Evolutionary conservation across 306 rosid species (phyloP).

Genomic region (Astragalus membranaceus): DNA sequence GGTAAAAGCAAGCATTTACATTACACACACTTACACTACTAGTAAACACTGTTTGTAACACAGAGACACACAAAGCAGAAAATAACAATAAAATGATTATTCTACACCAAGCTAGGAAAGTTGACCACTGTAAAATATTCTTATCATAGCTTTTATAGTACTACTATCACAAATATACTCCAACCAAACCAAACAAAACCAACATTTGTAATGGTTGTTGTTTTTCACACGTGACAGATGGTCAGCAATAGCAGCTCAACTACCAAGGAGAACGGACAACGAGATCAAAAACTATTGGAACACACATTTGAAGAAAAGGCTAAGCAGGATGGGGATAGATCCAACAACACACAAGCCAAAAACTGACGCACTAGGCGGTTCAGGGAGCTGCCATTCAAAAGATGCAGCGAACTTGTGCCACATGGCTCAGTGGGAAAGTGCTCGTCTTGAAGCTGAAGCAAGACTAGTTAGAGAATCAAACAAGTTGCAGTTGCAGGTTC

Average conservation of each 20-base stretch:
- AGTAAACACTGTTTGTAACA: too few species aligned
- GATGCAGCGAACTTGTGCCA: constrained; percentile 36
- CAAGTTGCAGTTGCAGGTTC: constrained; percentile 26
- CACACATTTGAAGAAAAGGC: constrained; percentile 46
- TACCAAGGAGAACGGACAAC: constrained; percentile 43
- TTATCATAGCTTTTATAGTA: too few species aligned
- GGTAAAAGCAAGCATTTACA: neutral
- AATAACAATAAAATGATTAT: neutral
- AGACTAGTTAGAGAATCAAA: constrained; percentile 32
- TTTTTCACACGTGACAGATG: constrained; percentile 22
- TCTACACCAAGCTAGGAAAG: neutral
- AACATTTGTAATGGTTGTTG: too few species aligned
- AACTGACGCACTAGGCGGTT: constrained; percentile 17
- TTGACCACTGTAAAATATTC: neutral
- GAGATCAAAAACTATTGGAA: constrained; percentile 52
- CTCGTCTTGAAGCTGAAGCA: constrained; percentile 43
- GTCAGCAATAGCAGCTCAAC: constrained; percentile 48
- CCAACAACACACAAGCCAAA: constrained; percentile 41
- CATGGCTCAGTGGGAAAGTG: constrained; percentile 58
- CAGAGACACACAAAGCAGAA: neutral
- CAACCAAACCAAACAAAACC: too few species aligned
- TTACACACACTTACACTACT: neutral
- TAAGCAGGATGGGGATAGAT: constrained; percentile 38
- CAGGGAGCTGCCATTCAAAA: neutral
- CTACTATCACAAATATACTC: too few species aligned